phyloP scores from a whole-genome alignment of 163 green algal genomes.

The Prototheca wickerhamii region DNA sequence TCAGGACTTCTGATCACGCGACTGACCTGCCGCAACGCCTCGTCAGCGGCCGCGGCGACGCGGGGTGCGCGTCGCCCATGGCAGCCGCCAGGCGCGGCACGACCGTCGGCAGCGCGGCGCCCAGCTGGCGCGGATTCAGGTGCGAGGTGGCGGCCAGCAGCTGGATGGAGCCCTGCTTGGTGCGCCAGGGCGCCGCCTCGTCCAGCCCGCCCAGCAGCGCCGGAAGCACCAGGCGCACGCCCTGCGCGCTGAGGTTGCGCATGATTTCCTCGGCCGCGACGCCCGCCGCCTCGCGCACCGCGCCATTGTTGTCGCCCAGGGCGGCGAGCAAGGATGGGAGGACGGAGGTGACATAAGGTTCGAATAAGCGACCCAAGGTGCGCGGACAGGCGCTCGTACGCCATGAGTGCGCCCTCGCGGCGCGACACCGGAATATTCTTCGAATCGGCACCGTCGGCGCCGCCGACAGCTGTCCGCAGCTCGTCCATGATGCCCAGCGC shows the following conservation, averaged over 20 bases:
- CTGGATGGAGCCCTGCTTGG: slow-evolving; percentile 88
- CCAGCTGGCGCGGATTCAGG: slow-evolving; percentile 91
- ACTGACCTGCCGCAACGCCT: slow-evolving; percentile 77
- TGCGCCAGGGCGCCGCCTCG: slow-evolving; percentile 82
- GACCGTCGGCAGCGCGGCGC: slow-evolving; percentile 79
- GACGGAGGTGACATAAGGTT: slow-evolving; percentile 95
- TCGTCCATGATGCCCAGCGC: slow-evolving; percentile 80
- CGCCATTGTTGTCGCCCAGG: slow-evolving; percentile 68
- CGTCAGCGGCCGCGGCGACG: slow-evolving; percentile 70
- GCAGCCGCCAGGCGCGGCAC: slow-evolving; percentile 76
- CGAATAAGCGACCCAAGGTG: slow-evolving; percentile 94
- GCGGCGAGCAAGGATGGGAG: slow-evolving; percentile 82
- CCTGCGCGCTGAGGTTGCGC: slow-evolving; percentile 48
- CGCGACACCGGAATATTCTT: background rate
- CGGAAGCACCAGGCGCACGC: slow-evolving; percentile 93
- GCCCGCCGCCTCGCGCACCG: slow-evolving; percentile 50
- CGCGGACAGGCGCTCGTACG: slow-evolving; percentile 85
- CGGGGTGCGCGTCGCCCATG: slow-evolving; percentile 76
- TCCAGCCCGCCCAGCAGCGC: slow-evolving; percentile 72
- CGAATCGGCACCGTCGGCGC: slow-evolving; percentile 16
- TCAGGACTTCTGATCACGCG: slow-evolving; percentile 91
- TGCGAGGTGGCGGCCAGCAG: slow-evolving; percentile 93
- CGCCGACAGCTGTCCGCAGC: slow-evolving; percentile 64
- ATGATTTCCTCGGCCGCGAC: slow-evolving; percentile 57
- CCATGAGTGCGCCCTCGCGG: slow-evolving; percentile 63